Conservation (phyloP, 2,329 filamentous ascomycete species). For the Neonectria coccinea region DNA sequence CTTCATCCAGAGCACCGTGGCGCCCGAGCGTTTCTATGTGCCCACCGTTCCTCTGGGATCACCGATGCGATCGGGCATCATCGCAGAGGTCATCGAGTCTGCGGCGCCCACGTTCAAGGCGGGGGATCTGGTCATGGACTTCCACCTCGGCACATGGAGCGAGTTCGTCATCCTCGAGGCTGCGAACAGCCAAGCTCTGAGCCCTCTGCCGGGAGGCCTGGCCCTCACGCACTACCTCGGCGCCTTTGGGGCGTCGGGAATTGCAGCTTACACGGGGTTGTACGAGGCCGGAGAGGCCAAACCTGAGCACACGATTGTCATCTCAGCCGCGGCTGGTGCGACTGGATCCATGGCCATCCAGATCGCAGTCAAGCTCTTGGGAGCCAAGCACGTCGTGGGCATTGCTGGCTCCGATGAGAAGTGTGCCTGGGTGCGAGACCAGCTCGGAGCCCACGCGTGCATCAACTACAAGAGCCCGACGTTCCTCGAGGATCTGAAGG, state of each 20-base stretch:
- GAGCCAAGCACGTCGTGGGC: slow-evolving; percentile 46
- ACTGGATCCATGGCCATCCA: slow-evolving; percentile 48
- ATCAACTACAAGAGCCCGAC: slow-evolving; percentile 49
- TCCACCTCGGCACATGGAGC: slow-evolving; percentile 47
- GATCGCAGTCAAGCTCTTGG: slow-evolving; percentile 45
- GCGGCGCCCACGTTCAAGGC: slow-evolving; percentile 41
- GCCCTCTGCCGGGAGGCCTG: slow-evolving; percentile 41
- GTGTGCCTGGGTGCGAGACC: slow-evolving; percentile 44
- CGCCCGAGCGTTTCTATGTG: slow-evolving; percentile 46
- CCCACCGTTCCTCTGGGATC: slow-evolving; percentile 45
- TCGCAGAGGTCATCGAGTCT: slow-evolving; percentile 47
- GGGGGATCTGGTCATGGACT: slow-evolving; percentile 46
- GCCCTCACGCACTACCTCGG: slow-evolving; percentile 45
- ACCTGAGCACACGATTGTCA: slow-evolving; percentile 46
- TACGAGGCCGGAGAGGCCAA: slow-evolving; percentile 43
- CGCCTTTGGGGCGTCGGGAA: slow-evolving; percentile 46
- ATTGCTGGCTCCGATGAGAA: slow-evolving; percentile 47
- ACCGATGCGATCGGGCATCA: slow-evolving; percentile 46
- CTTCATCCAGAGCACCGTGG: slow-evolving; percentile 47
- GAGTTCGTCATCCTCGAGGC: slow-evolving; percentile 45
- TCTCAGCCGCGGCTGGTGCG: slow-evolving; percentile 46
- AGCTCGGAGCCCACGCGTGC: slow-evolving; percentile 45
- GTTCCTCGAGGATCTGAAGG: slow-evolving; percentile 44
- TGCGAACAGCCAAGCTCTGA: slow-evolving; percentile 40
- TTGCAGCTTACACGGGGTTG: slow-evolving; percentile 44